phyloP scores from a whole-genome alignment of 1,284 basidiomycete species.

The Papiliotrema fonsecae region DNA sequence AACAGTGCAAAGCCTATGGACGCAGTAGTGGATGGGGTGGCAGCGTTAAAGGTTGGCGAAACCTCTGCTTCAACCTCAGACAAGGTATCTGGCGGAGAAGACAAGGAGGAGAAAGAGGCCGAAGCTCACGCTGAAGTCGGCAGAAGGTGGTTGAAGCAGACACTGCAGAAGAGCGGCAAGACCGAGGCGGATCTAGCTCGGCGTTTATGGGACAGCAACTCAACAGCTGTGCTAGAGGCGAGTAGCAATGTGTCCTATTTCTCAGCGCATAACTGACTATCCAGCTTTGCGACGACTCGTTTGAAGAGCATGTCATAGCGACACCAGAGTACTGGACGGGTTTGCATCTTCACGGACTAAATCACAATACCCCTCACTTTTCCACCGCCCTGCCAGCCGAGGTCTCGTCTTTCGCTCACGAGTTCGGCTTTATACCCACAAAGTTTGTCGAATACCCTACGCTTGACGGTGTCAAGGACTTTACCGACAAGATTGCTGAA shows the following conservation, averaged over 20 bases:
- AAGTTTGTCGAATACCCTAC: constrained; percentile 58
- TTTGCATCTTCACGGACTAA: constrained; percentile 90
- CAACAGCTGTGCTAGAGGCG: constrained; percentile 89
- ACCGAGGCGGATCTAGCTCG: constrained; percentile 70
- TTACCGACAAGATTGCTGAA: constrained; percentile 65
- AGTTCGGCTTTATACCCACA: constrained; percentile 91
- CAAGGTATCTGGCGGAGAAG: too few species aligned
- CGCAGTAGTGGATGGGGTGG: neutral
- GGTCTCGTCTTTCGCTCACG: constrained; percentile 74
- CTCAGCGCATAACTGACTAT: neutral
- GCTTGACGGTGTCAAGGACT: constrained; percentile 65
- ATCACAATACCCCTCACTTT: constrained; percentile 67
- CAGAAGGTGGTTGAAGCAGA: constrained; percentile 67
- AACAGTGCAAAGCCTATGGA: neutral
- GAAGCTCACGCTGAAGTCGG: constrained; percentile 43
- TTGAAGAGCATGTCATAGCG: constrained; percentile 93
- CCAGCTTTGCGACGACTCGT: constrained; percentile 92
- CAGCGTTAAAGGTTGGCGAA: constrained; percentile 2
- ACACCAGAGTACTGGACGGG: constrained; percentile 80
- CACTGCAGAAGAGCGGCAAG: constrained; percentile 62
- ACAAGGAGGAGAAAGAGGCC: constrained; percentile 24
- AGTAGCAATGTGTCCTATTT: constrained; percentile 22
- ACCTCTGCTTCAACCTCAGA: too few species aligned
- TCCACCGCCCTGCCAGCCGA: constrained; percentile 62
- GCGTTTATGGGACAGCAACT: constrained; percentile 72